Conservation (phyloP, 1,284 basidiomycete genomes). For the Tilletia caries region DNA sequence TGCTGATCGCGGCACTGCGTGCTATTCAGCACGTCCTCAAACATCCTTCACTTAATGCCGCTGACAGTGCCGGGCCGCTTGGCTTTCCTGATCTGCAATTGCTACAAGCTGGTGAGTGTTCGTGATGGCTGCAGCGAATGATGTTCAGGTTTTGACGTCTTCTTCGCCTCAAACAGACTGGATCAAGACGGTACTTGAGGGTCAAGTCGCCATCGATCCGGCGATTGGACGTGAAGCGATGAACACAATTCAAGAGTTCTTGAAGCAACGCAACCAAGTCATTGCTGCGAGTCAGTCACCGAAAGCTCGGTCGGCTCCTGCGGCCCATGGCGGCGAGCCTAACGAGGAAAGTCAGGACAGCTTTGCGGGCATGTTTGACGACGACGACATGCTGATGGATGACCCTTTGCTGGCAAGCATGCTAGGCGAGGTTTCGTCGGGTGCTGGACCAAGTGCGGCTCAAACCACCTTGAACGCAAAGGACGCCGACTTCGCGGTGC, state of each 20-base stretch:
- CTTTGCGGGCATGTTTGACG: conserved; percentile 64
- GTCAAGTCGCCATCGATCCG: conserved; percentile 59
- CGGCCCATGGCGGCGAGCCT: background rate
- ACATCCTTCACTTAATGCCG: conserved; percentile 57
- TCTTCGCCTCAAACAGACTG: conserved; percentile 59
- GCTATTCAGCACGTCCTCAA: conserved; percentile 65
- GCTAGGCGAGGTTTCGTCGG: conserved; percentile 55
- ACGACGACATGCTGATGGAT: conserved; percentile 61
- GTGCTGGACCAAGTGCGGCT: conserved; percentile 21
- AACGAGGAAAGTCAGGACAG: conserved; percentile 64
- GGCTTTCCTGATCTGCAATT: conserved; percentile 69
- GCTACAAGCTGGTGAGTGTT: conserved; percentile 62
- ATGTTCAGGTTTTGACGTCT: background rate
- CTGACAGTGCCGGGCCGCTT: conserved; percentile 21
- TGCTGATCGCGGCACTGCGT: conserved; percentile 56
- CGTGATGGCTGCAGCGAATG: conserved; percentile 6
- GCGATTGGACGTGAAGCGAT: conserved; percentile 63
- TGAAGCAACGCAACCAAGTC: conserved; percentile 63
- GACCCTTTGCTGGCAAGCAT: conserved; percentile 63
- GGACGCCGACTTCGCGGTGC: conserved; percentile 54
- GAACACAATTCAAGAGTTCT: conserved; percentile 64
- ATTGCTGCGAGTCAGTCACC: conserved; percentile 55
- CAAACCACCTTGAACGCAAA: conserved; percentile 41
- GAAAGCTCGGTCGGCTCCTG: background rate
- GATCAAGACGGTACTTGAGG: conserved; percentile 64